phyloP scores from a whole-genome alignment of 2,329 filamentous ascomycete genomes.

The Colletotrichum sp. region DNA sequence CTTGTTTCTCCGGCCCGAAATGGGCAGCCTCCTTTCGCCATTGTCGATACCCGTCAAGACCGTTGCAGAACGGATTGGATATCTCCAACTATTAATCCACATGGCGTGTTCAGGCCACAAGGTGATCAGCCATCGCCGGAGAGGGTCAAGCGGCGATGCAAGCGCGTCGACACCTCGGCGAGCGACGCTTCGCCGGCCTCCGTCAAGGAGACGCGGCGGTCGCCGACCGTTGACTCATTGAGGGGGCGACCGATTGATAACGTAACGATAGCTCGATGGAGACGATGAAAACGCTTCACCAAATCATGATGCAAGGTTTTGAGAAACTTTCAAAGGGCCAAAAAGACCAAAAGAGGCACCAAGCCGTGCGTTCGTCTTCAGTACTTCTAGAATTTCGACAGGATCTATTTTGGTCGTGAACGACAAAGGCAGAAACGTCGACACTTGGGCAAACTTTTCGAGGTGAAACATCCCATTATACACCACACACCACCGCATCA shows the following conservation, averaged over 20 bases:
- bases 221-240: background rate
- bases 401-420: slow-evolving; percentile 19
- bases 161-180: background rate
- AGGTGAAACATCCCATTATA: slow-evolving; percentile 10
- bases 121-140: background rate
- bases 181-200: slow-evolving; percentile 11
- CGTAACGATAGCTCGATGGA: slow-evolving; percentile 10
- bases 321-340: slow-evolving; percentile 1
- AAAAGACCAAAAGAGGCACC: background rate
- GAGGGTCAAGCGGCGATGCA: background rate
- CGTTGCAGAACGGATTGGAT: background rate
- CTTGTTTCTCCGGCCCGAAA: background rate
- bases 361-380: slow-evolving; percentile 13
- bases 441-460: slow-evolving; percentile 10
- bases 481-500: background rate
- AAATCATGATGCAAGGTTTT: background rate
- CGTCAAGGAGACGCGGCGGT: slow-evolving; percentile 1
- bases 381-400: slow-evolving; percentile 11
- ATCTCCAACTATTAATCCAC: background rate
- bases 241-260: background rate
- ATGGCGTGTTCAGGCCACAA: background rate
- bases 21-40: background rate
- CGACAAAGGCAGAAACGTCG: background rate
- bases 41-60: background rate
- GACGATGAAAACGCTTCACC: background rate